phyloP scores from a whole-genome alignment of 176 grass and related monocot species.

The Aechmea fasciata region DNA sequence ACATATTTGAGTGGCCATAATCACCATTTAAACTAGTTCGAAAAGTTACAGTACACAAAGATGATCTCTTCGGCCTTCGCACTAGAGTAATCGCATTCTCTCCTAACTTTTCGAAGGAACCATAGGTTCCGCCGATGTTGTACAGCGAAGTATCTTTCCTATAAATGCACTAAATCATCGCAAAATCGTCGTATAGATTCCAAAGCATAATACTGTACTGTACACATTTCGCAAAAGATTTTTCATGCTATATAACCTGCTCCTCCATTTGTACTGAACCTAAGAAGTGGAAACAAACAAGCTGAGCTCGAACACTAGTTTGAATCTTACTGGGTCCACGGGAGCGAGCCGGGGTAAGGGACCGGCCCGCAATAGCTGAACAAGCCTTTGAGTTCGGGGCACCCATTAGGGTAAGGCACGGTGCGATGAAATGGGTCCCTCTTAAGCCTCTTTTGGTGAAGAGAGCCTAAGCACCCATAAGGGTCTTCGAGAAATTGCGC shows the following conservation, averaged over 20 bases:
- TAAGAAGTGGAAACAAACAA: no score
- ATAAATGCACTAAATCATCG: neutral
- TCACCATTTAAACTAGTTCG: no score
- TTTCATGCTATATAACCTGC: no score
- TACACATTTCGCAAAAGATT: no score
- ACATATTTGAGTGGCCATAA: no score
- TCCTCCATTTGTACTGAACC: no score
- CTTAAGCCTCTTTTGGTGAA: slow-evolving; percentile 66
- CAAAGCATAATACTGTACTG: no score
- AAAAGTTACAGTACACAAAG: no score
- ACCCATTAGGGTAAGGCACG: slow-evolving; percentile 64
- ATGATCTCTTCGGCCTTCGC: no score
- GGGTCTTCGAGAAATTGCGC: slow-evolving; percentile 82
- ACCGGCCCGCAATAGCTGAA: slow-evolving; percentile 70
- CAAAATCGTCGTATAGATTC: neutral
- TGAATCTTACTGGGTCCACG: slow-evolving; percentile 46
- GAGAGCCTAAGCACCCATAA: slow-evolving; percentile 74
- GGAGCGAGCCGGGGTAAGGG: slow-evolving; percentile 64
- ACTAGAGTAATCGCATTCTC: no score
- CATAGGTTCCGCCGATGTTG: no score
- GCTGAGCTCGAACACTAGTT: neutral
- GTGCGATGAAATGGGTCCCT: slow-evolving; percentile 87
- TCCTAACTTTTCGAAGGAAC: neutral
- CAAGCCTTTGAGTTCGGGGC: slow-evolving; percentile 66
- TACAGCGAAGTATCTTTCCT: no score